phyloP scores from a whole-genome alignment of 2,329 filamentous ascomycete genomes.

The Fusarium pseudonygamai region DNA sequence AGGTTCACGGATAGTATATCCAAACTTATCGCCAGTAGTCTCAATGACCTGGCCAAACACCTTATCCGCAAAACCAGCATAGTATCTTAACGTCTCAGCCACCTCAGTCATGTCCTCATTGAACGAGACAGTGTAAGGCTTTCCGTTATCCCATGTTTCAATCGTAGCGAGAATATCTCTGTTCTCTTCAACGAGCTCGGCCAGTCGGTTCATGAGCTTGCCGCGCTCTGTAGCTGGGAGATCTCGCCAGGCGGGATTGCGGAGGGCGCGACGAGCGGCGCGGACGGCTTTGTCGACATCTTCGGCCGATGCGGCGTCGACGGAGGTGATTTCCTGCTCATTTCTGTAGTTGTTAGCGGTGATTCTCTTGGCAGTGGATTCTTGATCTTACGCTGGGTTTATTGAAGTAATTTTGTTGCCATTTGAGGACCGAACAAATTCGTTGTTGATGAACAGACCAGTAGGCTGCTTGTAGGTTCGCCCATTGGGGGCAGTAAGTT shows the following conservation, averaged over 20 bases:
- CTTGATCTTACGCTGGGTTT: conserved; percentile 55
- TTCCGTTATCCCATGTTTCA: conserved; percentile 86
- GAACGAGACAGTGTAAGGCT: conserved; percentile 71
- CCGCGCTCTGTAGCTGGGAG: conserved; percentile 74
- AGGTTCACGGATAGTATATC: conserved; percentile 79
- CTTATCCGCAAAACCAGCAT: conserved; percentile 83
- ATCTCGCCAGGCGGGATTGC: conserved; percentile 74
- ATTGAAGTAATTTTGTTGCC: conserved; percentile 67
- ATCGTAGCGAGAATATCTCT: conserved; percentile 57
- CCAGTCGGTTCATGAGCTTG: conserved; percentile 74
- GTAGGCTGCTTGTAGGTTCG: conserved; percentile 72
- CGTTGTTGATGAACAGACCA: conserved; percentile 82
- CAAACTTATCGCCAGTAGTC: conserved; percentile 73
- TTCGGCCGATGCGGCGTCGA: conserved; percentile 44
- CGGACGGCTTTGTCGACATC: conserved; percentile 48
- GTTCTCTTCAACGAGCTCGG: conserved; percentile 74
- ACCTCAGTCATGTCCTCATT: conserved; percentile 68
- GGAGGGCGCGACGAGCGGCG: conserved; percentile 72
- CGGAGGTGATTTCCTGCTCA: conserved; percentile 46
- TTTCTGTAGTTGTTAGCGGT: conserved; percentile 32
- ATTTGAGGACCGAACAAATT: conserved; percentile 61
- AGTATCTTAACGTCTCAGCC: conserved; percentile 69
- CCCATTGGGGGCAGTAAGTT: conserved; percentile 64
- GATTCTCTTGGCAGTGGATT: not conserved
- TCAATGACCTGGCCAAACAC: conserved; percentile 80